Conservation (phyloP, 2,329 filamentous ascomycete species). For the Tolypocladium ovalisporum region DNA sequence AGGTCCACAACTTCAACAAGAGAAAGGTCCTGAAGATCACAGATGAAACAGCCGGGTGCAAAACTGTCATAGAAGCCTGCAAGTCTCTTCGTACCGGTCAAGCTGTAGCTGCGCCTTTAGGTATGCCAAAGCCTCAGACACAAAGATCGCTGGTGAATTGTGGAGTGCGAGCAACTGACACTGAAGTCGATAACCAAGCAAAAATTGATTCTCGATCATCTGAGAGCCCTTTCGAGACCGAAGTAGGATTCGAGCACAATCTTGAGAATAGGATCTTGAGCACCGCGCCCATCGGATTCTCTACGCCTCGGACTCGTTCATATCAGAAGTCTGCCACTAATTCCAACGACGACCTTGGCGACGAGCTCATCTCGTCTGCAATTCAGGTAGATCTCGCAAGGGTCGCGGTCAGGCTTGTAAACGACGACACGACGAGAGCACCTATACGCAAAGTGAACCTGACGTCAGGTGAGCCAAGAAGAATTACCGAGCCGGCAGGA, state of each 20-base stretch:
- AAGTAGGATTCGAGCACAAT: constrained; percentile 24
- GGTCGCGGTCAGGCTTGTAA: constrained; percentile 3
- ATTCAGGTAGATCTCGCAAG: constrained; percentile 6
- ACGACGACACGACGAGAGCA: neutral
- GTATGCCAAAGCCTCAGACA: constrained; percentile 6
- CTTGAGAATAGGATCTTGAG: constrained; percentile 27
- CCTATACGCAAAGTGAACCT: constrained; percentile 2
- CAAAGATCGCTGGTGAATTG: neutral
- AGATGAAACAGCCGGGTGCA: constrained; percentile 16
- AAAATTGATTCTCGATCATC: neutral
- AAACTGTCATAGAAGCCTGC: constrained; percentile 16
- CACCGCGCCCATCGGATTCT: constrained; percentile 23
- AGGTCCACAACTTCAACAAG: constrained; percentile 21
- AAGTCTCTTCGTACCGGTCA: constrained; percentile 14
- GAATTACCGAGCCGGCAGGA: neutral
- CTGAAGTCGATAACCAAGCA: neutral
- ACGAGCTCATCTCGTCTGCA: neutral
- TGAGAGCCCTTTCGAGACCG: constrained; percentile 19
- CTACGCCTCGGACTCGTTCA: constrained; percentile 22
- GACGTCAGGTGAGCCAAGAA: neutral
- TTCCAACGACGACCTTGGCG: constrained; percentile 2
- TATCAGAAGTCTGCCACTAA: constrained; percentile 5
- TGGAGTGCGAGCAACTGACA: neutral
- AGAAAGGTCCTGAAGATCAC: constrained; percentile 22
- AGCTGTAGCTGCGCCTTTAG: constrained; percentile 18